Percentiles rank a stretch among this genome's conserved stretches.
Evolutionary conservation across 2,329 filamentous ascomycete species (phyloP).

Genomic region (Colletotrichum karsti): DNA sequence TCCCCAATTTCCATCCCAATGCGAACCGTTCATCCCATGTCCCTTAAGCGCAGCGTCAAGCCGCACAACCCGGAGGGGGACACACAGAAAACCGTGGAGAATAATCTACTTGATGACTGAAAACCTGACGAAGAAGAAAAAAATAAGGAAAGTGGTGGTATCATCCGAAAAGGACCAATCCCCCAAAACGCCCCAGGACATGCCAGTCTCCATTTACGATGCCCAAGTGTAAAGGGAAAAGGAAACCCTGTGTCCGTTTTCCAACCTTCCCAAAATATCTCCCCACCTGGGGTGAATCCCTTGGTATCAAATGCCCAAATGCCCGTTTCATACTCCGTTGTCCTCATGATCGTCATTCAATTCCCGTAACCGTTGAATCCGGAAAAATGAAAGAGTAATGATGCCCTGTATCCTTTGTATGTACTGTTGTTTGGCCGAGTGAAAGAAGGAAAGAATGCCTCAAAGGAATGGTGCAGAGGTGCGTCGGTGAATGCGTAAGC

Average conservation of each 20-base stretch:
- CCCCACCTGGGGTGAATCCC: background rate
- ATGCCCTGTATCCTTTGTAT: slow-evolving; percentile 14
- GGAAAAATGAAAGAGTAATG: slow-evolving; percentile 18
- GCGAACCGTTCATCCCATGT: background rate
- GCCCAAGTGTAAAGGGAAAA: background rate
- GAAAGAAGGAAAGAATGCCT: slow-evolving; percentile 10
- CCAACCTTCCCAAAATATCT: background rate
- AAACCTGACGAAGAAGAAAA: slow-evolving; percentile 21
- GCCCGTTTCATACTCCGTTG: slow-evolving; percentile 9
- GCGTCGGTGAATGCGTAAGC: background rate
- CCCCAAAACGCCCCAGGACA: slow-evolving; percentile 23
- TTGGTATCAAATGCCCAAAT: background rate
- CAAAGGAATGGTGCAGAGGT: background rate
- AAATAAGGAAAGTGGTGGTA: slow-evolving; percentile 24
- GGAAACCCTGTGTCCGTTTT: background rate
- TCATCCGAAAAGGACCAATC: slow-evolving; percentile 21
- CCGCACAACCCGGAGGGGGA: slow-evolving; percentile 2
- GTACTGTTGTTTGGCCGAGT: slow-evolving; percentile 16
- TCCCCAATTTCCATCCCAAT: background rate
- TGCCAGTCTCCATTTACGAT: slow-evolving; percentile 25
- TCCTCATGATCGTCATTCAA: slow-evolving; percentile 20
- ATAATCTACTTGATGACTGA: background rate
- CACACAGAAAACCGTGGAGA: background rate
- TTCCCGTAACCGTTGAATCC: slow-evolving; percentile 22
- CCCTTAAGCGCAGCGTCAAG: slow-evolving; percentile 12